Percentiles rank a stretch among this genome's conserved stretches.
Evolutionary conservation across 106 monocot genomes (phyloP).

Genomic region (Gastrodia elata): DNA sequence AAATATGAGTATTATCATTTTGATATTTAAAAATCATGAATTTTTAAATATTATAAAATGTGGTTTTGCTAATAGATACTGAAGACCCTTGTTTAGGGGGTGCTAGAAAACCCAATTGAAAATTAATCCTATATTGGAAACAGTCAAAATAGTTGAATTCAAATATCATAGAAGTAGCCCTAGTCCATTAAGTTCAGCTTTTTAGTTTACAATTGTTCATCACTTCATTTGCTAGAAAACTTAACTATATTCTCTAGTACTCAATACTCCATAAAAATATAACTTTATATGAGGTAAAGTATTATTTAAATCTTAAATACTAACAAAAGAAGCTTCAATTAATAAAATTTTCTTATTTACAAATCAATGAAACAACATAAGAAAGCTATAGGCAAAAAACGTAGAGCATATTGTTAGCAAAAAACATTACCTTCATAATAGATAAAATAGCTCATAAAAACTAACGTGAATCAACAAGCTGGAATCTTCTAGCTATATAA

Average conservation of each 20-base stretch:
- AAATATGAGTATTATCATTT: no score
- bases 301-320: background rate
- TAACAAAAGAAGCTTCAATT: background rate
- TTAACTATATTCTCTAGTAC: background rate
- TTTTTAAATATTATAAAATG: no score
- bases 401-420: background rate
- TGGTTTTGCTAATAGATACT: no score
- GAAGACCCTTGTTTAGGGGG: background rate
- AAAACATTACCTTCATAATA: background rate
- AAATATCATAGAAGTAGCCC: background rate
- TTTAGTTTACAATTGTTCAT: background rate
- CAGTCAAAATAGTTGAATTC: background rate
- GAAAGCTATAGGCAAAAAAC: background rate
- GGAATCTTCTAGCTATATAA: background rate
- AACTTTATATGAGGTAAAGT: background rate
- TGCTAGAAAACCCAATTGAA: background rate
- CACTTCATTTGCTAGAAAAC: background rate
- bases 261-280: background rate
- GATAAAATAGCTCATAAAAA: conserved; percentile 1
- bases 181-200: background rate
- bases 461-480: background rate
- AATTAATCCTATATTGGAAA: background rate
- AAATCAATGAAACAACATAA: background rate
- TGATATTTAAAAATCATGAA: no score
- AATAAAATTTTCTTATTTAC: background rate